Base-by-base conservation (phyloP, 2,329 filamentous ascomycete genomes). In the Trichoderma arundinaceum region DNA sequence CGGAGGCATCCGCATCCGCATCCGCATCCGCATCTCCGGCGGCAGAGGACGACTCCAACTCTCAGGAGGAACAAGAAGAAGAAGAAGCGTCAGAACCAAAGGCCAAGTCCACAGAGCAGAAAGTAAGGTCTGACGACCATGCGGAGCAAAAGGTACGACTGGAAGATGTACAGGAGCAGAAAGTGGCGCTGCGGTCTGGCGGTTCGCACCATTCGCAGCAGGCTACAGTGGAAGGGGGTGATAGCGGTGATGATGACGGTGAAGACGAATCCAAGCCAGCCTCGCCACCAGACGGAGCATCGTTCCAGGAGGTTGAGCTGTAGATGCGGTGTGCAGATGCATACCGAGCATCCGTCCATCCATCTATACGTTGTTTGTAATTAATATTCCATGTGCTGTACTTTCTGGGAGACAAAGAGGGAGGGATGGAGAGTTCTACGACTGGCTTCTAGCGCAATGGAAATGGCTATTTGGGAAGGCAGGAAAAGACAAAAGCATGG, bases 261-360 rank as follows among this genome's bases (percentile, higher is more conserved):
- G 74, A 76, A 6, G 71, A 72, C 6, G 73, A 74, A 6, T 75
- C 77, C 53, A 82, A 81, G 68, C 76, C 79, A 0, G 77, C 79
- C 15, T 76, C 79, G 48, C 84, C 84, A 7, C 82, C 85, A 17
- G 85, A 87, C 68, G 83, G 84, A 0, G 81, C 81, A 5, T 86
- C 85, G n/a, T 89, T 89, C 75, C 86, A 89, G 71, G 85, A 89
- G 70, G 86, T 89, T 53, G 85, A 84, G 67, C 77, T 89, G 71
- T 89, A 79, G 72, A 68, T 22, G n/a, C 8, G 7, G 1, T 2
- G 48, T 38, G 15, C 5, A 12, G 44, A 4, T 54, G 13, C 7
- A 3, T 56, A 39, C 38, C 15, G 1, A 19, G 19, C n/a, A 8
- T 8, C 2, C 44, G n/a, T 53, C 10, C 22, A 1, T 53, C 38